A percentile compares a stretch with the other conserved stretches of the same genome.
These are phyloP conservation scores for Aspergillus diversus DNA, from an alignment of 495 filamentous ascomycete species.

Conservation along the genomic window DNA sequence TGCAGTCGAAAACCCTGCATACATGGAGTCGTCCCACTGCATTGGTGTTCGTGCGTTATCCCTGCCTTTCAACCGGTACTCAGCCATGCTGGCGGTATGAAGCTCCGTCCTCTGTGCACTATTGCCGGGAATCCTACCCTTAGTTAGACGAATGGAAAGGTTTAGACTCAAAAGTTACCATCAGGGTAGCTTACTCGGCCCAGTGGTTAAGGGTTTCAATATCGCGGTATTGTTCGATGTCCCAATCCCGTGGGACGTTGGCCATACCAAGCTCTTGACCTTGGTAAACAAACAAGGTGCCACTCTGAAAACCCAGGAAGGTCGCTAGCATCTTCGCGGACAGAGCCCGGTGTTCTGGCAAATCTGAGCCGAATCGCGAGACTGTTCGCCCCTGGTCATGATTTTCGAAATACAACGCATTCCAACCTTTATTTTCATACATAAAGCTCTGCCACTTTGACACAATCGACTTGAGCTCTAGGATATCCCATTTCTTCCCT, in stretches of 20 bases:
- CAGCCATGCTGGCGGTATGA: conserved; percentile 20
- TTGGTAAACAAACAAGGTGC: conserved; percentile 70
- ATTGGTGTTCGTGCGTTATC: conserved; percentile 54
- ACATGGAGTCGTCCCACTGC: conserved; percentile 43
- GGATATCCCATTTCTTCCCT: conserved; percentile 43
- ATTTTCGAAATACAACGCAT: conserved; percentile 64
- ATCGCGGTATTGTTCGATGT: conserved; percentile 62
- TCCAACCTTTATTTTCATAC: conserved; percentile 50
- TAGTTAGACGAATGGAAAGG: conserved; percentile 25
- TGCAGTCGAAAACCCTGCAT: conserved; percentile 47
- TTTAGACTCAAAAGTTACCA: neutral
- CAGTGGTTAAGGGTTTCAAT: conserved; percentile 64
- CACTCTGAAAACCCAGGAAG: conserved; percentile 54
- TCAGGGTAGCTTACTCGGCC: conserved; percentile 31
- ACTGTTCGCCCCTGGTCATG: conserved; percentile 63
- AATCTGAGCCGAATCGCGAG: conserved; percentile 54
- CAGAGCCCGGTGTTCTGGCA: conserved; percentile 38
- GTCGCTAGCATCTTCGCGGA: conserved; percentile 62
- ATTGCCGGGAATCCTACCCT: neutral
- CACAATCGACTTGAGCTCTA: conserved; percentile 51
- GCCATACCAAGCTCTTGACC: conserved; percentile 72
- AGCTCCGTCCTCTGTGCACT: conserved; percentile 19
- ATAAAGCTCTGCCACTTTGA: conserved; percentile 62
- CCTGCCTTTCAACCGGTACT: conserved; percentile 37
- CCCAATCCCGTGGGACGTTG: conserved; percentile 58